Base-by-base conservation (phyloP, 441 rosid genomes). In the Hura crepitans region DNA sequence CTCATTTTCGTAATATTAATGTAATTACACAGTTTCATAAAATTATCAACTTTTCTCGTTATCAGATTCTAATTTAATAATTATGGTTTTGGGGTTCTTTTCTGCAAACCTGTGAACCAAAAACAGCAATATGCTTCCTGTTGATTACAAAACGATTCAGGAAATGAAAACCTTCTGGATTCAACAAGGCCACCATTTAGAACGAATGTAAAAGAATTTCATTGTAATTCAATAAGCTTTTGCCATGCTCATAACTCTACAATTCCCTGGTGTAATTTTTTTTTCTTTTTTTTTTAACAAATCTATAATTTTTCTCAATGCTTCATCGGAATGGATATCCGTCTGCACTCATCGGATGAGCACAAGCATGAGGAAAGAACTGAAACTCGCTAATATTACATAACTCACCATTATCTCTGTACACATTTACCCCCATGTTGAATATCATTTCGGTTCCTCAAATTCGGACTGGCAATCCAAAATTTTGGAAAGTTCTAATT, bases 381-480 rank as follows among this genome's bases (percentile, higher is more conserved):
- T 70, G 68, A 60, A 75, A 78, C 77, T 77, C 75, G 45, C 81
- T 82, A 82, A 78, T 80, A 76, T 83, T 81, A 86, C 93, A 86
- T 77, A 81, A 81, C 83, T 77, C 93, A 84, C 79, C 84, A 81
- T 73, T 75, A 68, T 70, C 75, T 72, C 88, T 86, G 84, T 88
- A 86, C 93, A 85, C 72, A 66, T 65, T 69, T 42, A 42, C 33
- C 57, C 49, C 66, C 75, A 25, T 57, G 63, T 33, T 39, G 25
- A 57, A 30, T 25, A 30, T 61, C 45, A 50, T 47, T 67, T 49
- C 4, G 7, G 6, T 47, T 1, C 66, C 65, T 83, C 73, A 89
- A 27, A 87, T 81, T 75, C 85, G 89, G 80, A 87, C 84, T 2
- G 98, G 97, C 77, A 92, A 78, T 70, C 99, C 99, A 80, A 95